Conservation (phyloP, 768 basidiomycete species). For the Mycena leptocephala region DNA sequence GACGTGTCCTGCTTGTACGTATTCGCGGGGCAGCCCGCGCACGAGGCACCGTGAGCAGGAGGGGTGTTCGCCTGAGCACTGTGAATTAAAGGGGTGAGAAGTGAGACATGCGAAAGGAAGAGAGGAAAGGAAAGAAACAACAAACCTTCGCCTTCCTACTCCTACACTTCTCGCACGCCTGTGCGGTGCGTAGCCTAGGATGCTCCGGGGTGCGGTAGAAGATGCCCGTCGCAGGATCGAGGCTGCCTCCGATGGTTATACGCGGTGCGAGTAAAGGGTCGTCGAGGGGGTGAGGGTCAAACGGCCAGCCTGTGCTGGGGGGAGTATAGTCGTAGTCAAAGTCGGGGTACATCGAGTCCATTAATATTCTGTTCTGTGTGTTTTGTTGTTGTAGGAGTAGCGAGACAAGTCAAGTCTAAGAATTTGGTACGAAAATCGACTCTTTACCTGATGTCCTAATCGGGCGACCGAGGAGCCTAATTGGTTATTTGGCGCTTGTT, state of each 20-base stretch:
- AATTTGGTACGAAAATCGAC: background rate
- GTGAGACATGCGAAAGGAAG: no score
- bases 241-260: constrained; percentile 68
- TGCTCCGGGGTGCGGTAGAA: constrained; percentile 78
- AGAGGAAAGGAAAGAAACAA: background rate
- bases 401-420: background rate
- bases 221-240: constrained; percentile 77
- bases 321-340: background rate
- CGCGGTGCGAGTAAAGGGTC: constrained; percentile 14
- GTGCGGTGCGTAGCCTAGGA: constrained; percentile 77
- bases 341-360: background rate
- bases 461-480: background rate
- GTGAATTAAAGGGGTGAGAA: constrained; percentile 3
- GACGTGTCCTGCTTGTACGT: constrained; percentile 77
- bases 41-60: constrained; percentile 76
- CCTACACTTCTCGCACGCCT: constrained; percentile 85
- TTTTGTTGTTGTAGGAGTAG: background rate
- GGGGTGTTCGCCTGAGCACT: constrained; percentile 85
- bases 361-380: background rate
- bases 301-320: background rate
- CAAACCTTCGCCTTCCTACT: constrained; percentile 80
- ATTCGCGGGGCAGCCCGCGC: constrained; percentile 75
- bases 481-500: background rate
- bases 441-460: background rate
- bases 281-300: background rate